Evolutionary conservation across 2,329 filamentous ascomycete genomes (phyloP).

Genomic region (Talaromyces atroroseus): DNA sequence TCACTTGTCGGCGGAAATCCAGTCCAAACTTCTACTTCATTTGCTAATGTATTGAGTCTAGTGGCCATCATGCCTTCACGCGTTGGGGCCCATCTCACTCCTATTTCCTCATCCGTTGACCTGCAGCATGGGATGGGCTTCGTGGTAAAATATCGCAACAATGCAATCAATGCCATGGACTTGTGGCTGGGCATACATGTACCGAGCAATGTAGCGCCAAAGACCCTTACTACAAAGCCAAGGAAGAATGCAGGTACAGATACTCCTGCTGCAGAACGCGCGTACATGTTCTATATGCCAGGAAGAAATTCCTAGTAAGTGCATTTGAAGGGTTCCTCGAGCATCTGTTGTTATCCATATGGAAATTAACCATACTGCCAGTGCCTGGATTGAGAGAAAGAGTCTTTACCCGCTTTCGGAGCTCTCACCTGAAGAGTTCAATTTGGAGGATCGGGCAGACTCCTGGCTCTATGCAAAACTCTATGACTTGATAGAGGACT

Average conservation of each 20-base stretch:
- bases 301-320: slow-evolving; percentile 9
- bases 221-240: not conserved
- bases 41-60: not conserved
- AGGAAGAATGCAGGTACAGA: not conserved
- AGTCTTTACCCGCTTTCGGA: slow-evolving; percentile 5
- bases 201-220: not conserved
- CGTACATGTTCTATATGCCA: slow-evolving; percentile 12
- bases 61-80: not conserved
- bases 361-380: not conserved
- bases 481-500: not conserved
- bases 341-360: too few relatives aligned
- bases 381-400: slow-evolving; percentile 13
- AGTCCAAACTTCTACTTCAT: not conserved
- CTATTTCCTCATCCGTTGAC: not conserved
- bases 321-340: not conserved
- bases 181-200: slow-evolving; percentile 7
- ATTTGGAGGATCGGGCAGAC: not conserved
- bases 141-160: slow-evolving; percentile 7
- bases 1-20: not conserved
- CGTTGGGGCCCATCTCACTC: not conserved
- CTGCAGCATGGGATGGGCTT: not conserved
- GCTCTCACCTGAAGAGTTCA: not conserved
- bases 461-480: not conserved
- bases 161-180: not conserved
- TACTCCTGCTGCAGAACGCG: not conserved